Evolutionary conservation across 225 moss, liverwort and hornwort species (phyloP).

Genomic region (Marchantia polymorpha): DNA sequence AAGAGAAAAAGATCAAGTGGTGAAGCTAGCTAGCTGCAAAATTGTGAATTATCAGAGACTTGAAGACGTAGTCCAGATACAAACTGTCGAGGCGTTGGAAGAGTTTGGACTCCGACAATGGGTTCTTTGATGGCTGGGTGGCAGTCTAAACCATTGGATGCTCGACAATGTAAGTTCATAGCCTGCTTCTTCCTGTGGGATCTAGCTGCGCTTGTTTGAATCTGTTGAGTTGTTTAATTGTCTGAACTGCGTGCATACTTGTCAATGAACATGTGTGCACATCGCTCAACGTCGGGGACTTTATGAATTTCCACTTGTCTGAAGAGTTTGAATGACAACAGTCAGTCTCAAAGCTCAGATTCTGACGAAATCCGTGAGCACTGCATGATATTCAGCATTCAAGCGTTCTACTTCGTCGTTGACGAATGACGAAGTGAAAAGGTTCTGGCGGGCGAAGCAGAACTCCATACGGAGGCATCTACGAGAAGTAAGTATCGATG

Average conservation of each 20-base stretch:
- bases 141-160: background rate
- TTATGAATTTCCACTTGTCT: no score
- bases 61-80: background rate
- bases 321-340: no score
- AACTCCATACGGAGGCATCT: background rate
- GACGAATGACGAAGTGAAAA: background rate
- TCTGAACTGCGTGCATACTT: no score
- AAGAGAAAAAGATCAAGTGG: background rate
- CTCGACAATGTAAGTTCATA: background rate
- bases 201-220: no score
- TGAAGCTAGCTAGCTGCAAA: background rate
- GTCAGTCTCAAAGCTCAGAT: no score
- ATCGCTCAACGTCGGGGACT: no score
- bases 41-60: background rate
- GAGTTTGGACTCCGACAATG: background rate
- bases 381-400: background rate
- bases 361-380: no score
- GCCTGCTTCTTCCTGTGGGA: no score
- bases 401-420: background rate
- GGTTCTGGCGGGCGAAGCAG: background rate
- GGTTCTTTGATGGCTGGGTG: background rate
- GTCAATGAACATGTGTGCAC: no score
- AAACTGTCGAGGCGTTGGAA: background rate
- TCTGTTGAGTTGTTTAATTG: no score
- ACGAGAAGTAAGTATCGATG: background rate